Percentiles rank a stretch among this genome's conserved stretches.
phyloP scores from a whole-genome alignment of 345 rosid genomes.

The Brassica incana region DNA sequence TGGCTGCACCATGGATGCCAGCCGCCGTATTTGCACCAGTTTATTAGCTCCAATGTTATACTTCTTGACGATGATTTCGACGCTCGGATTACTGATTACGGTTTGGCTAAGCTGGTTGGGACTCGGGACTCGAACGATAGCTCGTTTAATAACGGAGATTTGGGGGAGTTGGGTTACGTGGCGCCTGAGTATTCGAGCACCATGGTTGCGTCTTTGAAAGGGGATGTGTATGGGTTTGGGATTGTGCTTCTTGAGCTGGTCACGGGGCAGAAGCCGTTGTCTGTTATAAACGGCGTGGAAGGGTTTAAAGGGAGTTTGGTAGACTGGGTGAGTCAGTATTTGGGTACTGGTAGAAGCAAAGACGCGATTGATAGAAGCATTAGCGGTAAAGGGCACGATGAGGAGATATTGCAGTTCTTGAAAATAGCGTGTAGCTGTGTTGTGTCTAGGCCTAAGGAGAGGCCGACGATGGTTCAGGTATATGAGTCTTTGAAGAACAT shows the following conservation, averaged over 20 bases:
- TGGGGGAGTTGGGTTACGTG: conserved; percentile 41
- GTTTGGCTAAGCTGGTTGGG: conserved; percentile 53
- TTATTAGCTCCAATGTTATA: conserved; percentile 55
- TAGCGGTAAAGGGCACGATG: conserved; percentile 44
- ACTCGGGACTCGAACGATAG: conserved; percentile 47
- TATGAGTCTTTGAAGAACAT: conserved; percentile 48
- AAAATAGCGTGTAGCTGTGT: conserved; percentile 52
- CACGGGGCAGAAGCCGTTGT: conserved; percentile 40
- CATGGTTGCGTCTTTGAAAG: conserved; percentile 41
- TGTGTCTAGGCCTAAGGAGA: conserved; percentile 50
- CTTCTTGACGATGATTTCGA: conserved; percentile 68
- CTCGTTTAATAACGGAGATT: conserved; percentile 39
- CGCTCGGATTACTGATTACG: conserved; percentile 57
- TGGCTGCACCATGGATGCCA: conserved; percentile 73
- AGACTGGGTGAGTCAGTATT: conserved; percentile 39
- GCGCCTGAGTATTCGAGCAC: conserved; percentile 44
- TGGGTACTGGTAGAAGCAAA: conserved; percentile 40
- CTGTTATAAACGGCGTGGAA: conserved; percentile 29
- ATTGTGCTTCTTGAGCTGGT: conserved; percentile 43
- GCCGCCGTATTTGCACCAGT: conserved; percentile 56
- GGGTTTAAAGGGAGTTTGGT: conserved; percentile 43
- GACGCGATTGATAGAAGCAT: conserved; percentile 48
- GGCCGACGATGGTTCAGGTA: conserved; percentile 50
- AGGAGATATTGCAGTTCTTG: conserved; percentile 47
- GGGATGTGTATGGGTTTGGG: conserved; percentile 45